phyloP scores from a whole-genome alignment of 495 filamentous ascomycete genomes.

The Penicillium paradoxum region DNA sequence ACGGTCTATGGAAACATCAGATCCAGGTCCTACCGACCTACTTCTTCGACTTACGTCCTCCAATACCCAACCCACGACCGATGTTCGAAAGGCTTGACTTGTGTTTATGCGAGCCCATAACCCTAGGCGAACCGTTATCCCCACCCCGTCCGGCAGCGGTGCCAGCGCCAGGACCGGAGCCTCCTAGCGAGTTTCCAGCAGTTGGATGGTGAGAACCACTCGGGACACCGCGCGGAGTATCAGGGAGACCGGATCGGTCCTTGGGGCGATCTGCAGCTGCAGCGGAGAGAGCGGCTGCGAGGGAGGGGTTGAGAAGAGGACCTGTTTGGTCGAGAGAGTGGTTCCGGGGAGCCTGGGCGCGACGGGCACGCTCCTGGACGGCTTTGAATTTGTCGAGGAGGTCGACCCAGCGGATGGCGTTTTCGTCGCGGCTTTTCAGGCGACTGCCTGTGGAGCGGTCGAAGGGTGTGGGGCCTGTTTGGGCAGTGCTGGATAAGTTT shows the following conservation, averaged over 20 bases:
- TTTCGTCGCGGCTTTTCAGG: constrained; percentile 78
- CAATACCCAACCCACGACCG: constrained; percentile 64
- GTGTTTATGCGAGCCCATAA: constrained; percentile 46
- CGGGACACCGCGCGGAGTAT: constrained; percentile 31
- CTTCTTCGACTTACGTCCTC: constrained; percentile 50
- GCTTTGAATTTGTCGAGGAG: constrained; percentile 92
- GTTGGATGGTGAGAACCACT: constrained; percentile 19
- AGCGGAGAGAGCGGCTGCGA: constrained; percentile 31
- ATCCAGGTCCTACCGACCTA: constrained; percentile 10
- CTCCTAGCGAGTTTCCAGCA: constrained; percentile 36
- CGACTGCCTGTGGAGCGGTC: constrained; percentile 67
- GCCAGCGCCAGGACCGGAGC: constrained; percentile 13
- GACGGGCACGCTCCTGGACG: constrained; percentile 76
- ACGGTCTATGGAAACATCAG: neutral
- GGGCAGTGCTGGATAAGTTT: constrained; percentile 13
- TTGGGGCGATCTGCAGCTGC: constrained; percentile 36
- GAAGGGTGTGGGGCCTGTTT: constrained; percentile 24
- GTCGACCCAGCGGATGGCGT: constrained; percentile 82
- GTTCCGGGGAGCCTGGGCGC: constrained; percentile 40
- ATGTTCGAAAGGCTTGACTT: constrained; percentile 65
- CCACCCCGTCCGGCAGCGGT: constrained; percentile 14
- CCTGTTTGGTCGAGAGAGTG: constrained; percentile 25
- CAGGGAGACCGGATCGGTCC: constrained; percentile 38
- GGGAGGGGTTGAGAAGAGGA: constrained; percentile 20
- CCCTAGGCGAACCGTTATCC: constrained; percentile 14